phyloP scores from a whole-genome alignment of 768 basidiomycete species.

The Tricholoma matsutake region DNA sequence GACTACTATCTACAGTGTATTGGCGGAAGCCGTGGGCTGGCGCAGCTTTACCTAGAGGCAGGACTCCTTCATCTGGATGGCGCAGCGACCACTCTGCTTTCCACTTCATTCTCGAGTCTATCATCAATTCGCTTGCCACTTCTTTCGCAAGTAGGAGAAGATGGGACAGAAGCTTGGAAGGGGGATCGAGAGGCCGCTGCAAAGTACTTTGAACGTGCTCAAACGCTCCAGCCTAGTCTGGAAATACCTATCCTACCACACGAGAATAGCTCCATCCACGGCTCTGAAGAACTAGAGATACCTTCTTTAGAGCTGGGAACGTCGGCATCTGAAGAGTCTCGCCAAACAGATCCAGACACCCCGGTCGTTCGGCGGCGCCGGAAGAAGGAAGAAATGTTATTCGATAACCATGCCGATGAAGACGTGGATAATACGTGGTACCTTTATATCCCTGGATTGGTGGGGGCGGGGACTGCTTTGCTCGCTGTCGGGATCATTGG shows the following conservation, averaged over 20 bases:
- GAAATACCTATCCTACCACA: slow-evolving; percentile 68
- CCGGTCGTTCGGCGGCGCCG: slow-evolving; percentile 45
- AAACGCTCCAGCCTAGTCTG: slow-evolving; percentile 52
- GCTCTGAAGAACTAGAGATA: slow-evolving; percentile 55
- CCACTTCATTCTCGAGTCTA: slow-evolving; percentile 72
- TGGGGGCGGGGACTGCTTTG: slow-evolving; percentile 82
- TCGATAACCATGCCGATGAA: slow-evolving; percentile 41
- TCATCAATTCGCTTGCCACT: slow-evolving; percentile 72
- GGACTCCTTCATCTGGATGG: slow-evolving; percentile 83
- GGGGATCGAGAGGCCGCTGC: slow-evolving; percentile 70
- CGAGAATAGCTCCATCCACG: slow-evolving; percentile 24
- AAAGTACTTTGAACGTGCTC: slow-evolving; percentile 71
- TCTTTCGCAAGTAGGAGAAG: slow-evolving; percentile 46
- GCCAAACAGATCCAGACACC: slow-evolving; percentile 32
- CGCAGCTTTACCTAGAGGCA: slow-evolving; percentile 74
- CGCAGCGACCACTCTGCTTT: slow-evolving; percentile 64
- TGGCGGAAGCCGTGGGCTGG: slow-evolving; percentile 64
- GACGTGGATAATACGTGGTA: slow-evolving; percentile 78
- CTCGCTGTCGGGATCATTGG: slow-evolving; percentile 78
- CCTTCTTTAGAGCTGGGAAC: slow-evolving; percentile 56
- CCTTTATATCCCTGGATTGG: slow-evolving; percentile 71
- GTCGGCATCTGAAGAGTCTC: slow-evolving; percentile 33
- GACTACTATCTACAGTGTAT: slow-evolving; percentile 64
- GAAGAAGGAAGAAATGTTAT: slow-evolving; percentile 54
- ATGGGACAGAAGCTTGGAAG: slow-evolving; percentile 70